These are phyloP conservation scores for Turritis glabra DNA, from an alignment of 345 rosid genomes.

Conservation along the genomic window DNA sequence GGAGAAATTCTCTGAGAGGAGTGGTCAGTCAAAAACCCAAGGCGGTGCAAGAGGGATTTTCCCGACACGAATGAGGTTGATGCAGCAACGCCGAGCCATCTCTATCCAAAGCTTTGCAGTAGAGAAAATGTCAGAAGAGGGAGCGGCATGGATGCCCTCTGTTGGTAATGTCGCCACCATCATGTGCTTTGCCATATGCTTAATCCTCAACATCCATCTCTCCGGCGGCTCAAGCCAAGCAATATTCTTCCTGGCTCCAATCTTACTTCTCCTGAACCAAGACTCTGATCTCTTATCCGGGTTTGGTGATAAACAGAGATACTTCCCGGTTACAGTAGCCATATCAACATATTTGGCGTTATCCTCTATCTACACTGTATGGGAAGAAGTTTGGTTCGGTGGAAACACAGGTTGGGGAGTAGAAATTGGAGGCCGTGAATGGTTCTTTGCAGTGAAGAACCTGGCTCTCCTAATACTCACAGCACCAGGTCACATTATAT, in stretches of 20 bases:
- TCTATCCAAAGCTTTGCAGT: slow-evolving; percentile 72
- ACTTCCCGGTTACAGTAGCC: slow-evolving; percentile 81
- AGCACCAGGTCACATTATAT: slow-evolving; percentile 87
- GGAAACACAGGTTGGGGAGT: slow-evolving; percentile 90
- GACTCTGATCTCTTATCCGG: slow-evolving; percentile 97
- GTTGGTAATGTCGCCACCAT: slow-evolving; percentile 92
- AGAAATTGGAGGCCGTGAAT: slow-evolving; percentile 89
- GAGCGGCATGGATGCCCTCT: slow-evolving; percentile 97
- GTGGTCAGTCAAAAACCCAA: slow-evolving; percentile 57
- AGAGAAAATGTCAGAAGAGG: slow-evolving; percentile 93
- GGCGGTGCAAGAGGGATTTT: slow-evolving; percentile 47
- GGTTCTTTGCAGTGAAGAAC: slow-evolving; percentile 93
- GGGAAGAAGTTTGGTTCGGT: slow-evolving; percentile 87
- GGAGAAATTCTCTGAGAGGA: slow-evolving; percentile 77
- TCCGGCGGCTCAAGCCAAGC: slow-evolving; percentile 95
- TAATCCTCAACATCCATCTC: slow-evolving; percentile 76
- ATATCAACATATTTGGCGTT: slow-evolving; percentile 78
- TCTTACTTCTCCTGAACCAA: slow-evolving; percentile 93
- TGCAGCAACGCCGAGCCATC: slow-evolving; percentile 88
- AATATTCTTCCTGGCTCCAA: slow-evolving; percentile 94
- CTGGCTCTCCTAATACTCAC: slow-evolving; percentile 83
- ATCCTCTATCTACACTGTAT: slow-evolving; percentile 64
- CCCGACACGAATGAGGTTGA: slow-evolving; percentile 81
- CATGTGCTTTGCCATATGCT: slow-evolving; percentile 96
- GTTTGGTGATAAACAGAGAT: slow-evolving; percentile 97